Percentiles rank a stretch among this genome's conserved stretches.
Evolutionary conservation across 352 stramenopile genomes (phyloP).

Genomic region (Phytopythium chamaehyphon): DNA sequence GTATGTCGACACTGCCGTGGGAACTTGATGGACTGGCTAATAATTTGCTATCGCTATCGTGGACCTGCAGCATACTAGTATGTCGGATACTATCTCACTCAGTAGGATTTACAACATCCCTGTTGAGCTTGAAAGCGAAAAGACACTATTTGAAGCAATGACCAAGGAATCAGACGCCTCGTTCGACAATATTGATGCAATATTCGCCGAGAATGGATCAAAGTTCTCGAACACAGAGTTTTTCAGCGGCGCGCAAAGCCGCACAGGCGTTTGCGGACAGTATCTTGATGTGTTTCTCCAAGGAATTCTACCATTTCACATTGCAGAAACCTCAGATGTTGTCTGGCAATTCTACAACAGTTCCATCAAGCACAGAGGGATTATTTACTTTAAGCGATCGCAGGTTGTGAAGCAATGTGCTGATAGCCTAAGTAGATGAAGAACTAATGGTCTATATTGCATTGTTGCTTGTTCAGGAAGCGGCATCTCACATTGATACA

Average conservation of each 20-base stretch:
- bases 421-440: too few species aligned
- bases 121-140: too few species aligned
- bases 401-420: too few species aligned
- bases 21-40: too few species aligned
- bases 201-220: slow-evolving; percentile 13
- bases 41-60: too few species aligned
- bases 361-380: slow-evolving; percentile 23
- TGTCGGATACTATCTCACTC: too few species aligned
- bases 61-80: too few species aligned
- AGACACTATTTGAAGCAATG: slow-evolving; percentile 13
- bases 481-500: slow-evolving; percentile 4
- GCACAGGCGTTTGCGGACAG: slow-evolving; percentile 21
- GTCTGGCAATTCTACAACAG: slow-evolving; percentile 36
- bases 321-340: slow-evolving; percentile 18
- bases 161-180: slow-evolving; percentile 8
- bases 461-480: neutral
- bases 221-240: neutral
- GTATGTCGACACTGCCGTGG: neutral
- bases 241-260: slow-evolving; percentile 11
- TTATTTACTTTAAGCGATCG: slow-evolving; percentile 26
- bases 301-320: slow-evolving; percentile 33
- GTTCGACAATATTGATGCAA: slow-evolving; percentile 8
- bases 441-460: too few species aligned
- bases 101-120: too few species aligned
- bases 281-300: slow-evolving; percentile 31